phyloP scores from a whole-genome alignment of 2,329 filamentous ascomycete genomes.

The Plectosphaerella cucumerina region DNA sequence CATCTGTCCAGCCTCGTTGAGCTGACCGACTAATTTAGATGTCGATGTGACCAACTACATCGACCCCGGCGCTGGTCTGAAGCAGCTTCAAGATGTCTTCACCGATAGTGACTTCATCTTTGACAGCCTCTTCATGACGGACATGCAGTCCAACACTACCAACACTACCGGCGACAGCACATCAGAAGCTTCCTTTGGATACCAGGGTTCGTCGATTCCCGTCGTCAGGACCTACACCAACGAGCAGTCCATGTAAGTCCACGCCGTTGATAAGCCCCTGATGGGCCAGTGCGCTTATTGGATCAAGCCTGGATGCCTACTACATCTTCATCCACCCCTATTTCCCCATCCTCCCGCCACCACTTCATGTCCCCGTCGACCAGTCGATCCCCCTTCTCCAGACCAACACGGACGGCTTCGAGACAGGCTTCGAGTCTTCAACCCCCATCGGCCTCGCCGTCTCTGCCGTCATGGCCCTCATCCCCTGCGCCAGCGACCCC shows the following conservation, averaged over 20 bases:
- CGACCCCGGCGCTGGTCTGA: conserved; percentile 43
- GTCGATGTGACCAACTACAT: conserved; percentile 34
- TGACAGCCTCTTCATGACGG: conserved; percentile 33
- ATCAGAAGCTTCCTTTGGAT: conserved; percentile 10
- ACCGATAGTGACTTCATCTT: conserved; percentile 45
- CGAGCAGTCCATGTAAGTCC: conserved; percentile 34
- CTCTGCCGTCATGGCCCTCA: conserved; percentile 42
- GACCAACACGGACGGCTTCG: conserved; percentile 27
- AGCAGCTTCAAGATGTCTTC: conserved; percentile 37
- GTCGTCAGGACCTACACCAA: conserved; percentile 37
- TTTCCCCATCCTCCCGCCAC: conserved; percentile 44
- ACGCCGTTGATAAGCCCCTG: background rate
- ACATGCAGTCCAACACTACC: conserved; percentile 9
- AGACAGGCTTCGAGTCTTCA: conserved; percentile 30
- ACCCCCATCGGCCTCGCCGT: conserved; percentile 42
- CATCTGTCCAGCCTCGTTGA: too few relatives aligned
- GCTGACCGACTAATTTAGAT: conserved; percentile 16
- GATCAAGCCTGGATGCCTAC: conserved; percentile 37
- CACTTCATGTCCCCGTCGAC: conserved; percentile 26
- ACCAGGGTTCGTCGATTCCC: conserved; percentile 16
- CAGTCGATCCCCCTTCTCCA: conserved; percentile 28
- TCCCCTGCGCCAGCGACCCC: conserved; percentile 37
- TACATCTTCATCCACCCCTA: conserved; percentile 49
- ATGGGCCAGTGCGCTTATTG: background rate
- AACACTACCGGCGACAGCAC: conserved; percentile 11